phyloP scores from a whole-genome alignment of 2,329 filamentous ascomycete genomes.

The Neonectria magnoliae region DNA sequence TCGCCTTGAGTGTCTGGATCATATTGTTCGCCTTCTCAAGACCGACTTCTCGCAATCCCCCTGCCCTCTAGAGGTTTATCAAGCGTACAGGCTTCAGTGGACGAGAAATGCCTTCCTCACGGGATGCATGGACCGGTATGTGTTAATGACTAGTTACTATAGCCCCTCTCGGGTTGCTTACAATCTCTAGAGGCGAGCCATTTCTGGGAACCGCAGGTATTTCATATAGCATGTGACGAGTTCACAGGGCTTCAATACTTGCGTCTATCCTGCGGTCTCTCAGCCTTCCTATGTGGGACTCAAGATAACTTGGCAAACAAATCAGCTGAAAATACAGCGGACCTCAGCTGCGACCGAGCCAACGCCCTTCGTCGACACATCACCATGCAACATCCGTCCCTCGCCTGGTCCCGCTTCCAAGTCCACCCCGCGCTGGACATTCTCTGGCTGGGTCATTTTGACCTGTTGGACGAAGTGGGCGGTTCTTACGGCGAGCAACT shows the following conservation, averaged over 20 bases:
- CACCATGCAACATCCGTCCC: neutral
- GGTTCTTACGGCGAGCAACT: neutral
- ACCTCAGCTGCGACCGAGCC: neutral
- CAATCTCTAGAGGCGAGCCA: neutral
- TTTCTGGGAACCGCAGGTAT: neutral
- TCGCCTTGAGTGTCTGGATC: neutral
- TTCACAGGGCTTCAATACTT: neutral
- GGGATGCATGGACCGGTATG: neutral
- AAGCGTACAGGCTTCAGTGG: neutral
- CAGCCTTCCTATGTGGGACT: neutral
- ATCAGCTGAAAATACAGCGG: neutral
- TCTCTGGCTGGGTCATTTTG: neutral
- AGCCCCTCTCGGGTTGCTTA: neutral
- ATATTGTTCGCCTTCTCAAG: too few relatives aligned
- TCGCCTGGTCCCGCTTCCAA: neutral
- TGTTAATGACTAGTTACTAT: neutral
- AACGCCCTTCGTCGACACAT: neutral
- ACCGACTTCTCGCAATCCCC: neutral
- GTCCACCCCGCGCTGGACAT: neutral
- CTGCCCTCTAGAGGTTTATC: neutral
- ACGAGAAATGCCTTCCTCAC: neutral
- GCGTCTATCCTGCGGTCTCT: neutral
- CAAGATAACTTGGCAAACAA: neutral
- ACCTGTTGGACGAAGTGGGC: neutral
- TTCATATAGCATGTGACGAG: neutral